Conservation (phyloP, 2,329 filamentous ascomycete genomes). For the Trichoderma sp. region DNA sequence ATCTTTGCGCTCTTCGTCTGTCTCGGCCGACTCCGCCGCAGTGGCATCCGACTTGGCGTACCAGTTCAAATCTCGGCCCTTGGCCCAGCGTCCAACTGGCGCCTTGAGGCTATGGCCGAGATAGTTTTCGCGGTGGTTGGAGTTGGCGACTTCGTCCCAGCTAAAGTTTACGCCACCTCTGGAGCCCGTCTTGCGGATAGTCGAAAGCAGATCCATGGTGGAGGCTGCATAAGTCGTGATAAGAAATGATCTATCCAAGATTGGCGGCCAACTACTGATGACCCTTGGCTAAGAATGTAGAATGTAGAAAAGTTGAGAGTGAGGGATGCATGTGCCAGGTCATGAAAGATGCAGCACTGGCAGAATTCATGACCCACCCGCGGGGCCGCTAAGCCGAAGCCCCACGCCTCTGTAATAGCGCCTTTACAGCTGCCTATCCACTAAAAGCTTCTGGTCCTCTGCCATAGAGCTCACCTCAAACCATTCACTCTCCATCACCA, state of each 20-base stretch:
- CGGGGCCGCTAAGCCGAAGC: constrained; percentile 21
- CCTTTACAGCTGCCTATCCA: constrained; percentile 14
- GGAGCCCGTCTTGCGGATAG: constrained; percentile 85
- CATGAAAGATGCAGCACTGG: not conserved
- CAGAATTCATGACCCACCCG: not conserved
- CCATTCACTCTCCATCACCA: not conserved
- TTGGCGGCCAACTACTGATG: not conserved
- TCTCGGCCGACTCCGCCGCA: constrained; percentile 49
- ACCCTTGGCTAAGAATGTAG: not conserved
- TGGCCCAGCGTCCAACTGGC: constrained; percentile 88
- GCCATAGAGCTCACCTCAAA: not conserved
- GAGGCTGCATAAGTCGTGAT: not conserved
- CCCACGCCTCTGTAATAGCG: constrained; percentile 15
- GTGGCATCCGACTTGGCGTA: constrained; percentile 56
- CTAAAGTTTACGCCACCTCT: constrained; percentile 93
- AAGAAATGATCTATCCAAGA: not conserved
- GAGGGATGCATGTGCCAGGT: not conserved
- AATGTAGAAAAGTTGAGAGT: not conserved
- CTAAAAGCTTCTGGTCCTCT: constrained; percentile 8
- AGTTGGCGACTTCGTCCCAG: constrained; percentile 91
- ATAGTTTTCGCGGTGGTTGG: constrained; percentile 82
- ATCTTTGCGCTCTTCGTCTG: constrained; percentile 56
- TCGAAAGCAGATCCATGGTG: constrained; percentile 87
- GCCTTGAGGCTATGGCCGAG: constrained; percentile 91
- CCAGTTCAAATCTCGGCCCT: constrained; percentile 66